Conservation (phyloP, 305 asterid genomes). For the Plantago coronopus region DNA sequence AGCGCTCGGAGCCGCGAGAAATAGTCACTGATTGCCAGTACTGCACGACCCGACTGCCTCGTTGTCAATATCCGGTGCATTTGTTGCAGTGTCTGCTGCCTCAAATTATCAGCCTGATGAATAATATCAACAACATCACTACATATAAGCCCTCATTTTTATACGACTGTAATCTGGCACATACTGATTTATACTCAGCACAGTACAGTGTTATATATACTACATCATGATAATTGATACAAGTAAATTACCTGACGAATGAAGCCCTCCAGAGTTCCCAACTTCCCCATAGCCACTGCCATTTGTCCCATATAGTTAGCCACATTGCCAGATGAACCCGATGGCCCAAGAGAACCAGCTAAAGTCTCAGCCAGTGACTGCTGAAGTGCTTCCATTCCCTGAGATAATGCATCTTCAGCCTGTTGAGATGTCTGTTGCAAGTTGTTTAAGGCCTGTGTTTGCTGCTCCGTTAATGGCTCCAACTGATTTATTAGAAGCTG, state of each 20-base stretch:
- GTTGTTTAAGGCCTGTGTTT: conserved; percentile 50
- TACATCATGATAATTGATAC: too few relatives aligned
- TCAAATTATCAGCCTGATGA: conserved; percentile 65
- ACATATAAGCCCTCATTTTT: too few relatives aligned
- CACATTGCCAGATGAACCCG: conserved; percentile 55
- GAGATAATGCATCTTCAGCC: conserved; percentile 64
- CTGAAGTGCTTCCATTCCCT: conserved; percentile 71
- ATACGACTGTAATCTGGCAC: too few relatives aligned
- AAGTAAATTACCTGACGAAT: conserved; percentile 49
- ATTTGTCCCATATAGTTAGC: conserved; percentile 80
- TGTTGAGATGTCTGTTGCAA: conserved; percentile 66
- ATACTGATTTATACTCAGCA: too few relatives aligned
- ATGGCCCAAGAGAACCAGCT: conserved; percentile 58
- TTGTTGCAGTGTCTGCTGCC: conserved; percentile 60
- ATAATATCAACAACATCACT: too few relatives aligned
- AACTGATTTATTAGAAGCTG: conserved; percentile 63
- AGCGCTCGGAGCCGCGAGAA: conserved; percentile 69
- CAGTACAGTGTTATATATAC: too few relatives aligned
- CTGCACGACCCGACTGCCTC: conserved; percentile 64
- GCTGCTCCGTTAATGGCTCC: conserved; percentile 72
- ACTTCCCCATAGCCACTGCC: conserved; percentile 80
- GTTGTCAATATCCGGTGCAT: conserved; percentile 59
- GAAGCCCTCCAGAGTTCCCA: conserved; percentile 74
- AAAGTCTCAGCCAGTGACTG: conserved; percentile 66
- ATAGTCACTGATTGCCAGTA: conserved; percentile 57